Conservation (phyloP, 169 alveolate genomes). For the Theileria equi region DNA sequence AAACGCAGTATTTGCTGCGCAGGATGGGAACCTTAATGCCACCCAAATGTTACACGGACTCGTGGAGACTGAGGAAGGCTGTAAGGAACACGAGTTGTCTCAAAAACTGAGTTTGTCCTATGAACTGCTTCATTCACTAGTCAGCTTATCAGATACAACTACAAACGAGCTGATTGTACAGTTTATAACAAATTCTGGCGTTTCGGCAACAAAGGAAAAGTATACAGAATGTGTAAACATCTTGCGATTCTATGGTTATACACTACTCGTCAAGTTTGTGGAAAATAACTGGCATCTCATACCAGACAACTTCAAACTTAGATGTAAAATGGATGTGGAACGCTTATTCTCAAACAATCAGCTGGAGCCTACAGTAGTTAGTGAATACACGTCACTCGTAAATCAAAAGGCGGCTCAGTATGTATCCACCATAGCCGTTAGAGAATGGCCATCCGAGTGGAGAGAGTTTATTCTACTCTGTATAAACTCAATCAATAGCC, state of each 20-base stretch:
- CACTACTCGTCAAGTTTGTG: conserved; percentile 58
- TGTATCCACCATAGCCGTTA: conserved; percentile 52
- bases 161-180: conserved; percentile 41
- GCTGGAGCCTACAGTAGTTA: conserved; percentile 27
- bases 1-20: conserved; percentile 60
- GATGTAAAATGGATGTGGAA: conserved; percentile 39
- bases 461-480: conserved; percentile 34
- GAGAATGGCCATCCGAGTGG: conserved; percentile 61
- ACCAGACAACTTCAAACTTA: conserved; percentile 10
- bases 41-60: conserved; percentile 43
- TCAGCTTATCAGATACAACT: conserved; percentile 21
- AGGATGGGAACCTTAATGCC: conserved; percentile 57
- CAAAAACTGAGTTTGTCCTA: conserved; percentile 31
- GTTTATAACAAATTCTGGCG: conserved; percentile 33
- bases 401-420: conserved; percentile 54
- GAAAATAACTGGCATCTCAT: conserved; percentile 57
- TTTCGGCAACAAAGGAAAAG: conserved; percentile 51
- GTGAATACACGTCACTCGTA: conserved; percentile 52
- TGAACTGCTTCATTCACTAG: conserved; percentile 37
- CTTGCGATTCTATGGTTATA: conserved; percentile 62
- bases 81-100: conserved; percentile 17
- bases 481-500: conserved; percentile 44
- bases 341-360: conserved; percentile 18
- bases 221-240: conserved; percentile 52
- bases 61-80: conserved; percentile 44